A percentile compares a stretch with the other conserved stretches of the same genome.
phyloP scores from a whole-genome alignment of 371 early-diverging fungal species.

The Dinochytrium kinnereticum region DNA sequence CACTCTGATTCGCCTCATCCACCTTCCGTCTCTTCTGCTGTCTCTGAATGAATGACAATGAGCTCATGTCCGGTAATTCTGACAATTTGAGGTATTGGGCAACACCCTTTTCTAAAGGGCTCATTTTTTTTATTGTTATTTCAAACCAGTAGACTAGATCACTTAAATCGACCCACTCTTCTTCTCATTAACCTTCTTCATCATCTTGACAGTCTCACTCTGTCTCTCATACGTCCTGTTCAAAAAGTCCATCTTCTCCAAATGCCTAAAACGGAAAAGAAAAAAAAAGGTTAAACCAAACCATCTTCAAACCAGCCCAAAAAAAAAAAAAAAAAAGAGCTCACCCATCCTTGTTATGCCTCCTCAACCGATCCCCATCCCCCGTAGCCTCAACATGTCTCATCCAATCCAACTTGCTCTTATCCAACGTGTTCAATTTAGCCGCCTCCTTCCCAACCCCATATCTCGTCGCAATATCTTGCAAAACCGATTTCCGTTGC shows the following conservation, averaged over 20 bases:
- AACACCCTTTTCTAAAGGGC: too few relatives aligned
- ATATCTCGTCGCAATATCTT: conserved; percentile 63
- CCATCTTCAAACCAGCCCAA: not conserved
- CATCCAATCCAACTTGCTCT: conserved; percentile 75
- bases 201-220: conserved; percentile 25
- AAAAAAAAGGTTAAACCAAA: not conserved
- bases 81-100: too few relatives aligned
- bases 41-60: too few relatives aligned
- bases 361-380: conserved; percentile 68
- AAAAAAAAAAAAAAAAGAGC: not conserved
- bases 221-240: conserved; percentile 65
- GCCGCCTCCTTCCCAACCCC: conserved; percentile 65
- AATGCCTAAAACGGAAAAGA: conserved; percentile 42
- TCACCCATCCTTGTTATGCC: conserved; percentile 72
- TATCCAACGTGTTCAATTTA: conserved; percentile 74
- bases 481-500: conserved; percentile 24
- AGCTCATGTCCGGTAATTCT: too few relatives aligned
- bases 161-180: not conserved
- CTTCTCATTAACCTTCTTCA: conserved; percentile 25
- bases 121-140: too few relatives aligned
- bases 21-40: too few relatives aligned
- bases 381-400: conserved; percentile 69
- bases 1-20: too few relatives aligned
- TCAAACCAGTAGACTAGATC: too few relatives aligned
- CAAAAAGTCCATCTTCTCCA: conserved; percentile 69